Base-by-base conservation (phyloP, 2,329 filamentous ascomycete species). In the Plectosphaerella plurivora region DNA sequence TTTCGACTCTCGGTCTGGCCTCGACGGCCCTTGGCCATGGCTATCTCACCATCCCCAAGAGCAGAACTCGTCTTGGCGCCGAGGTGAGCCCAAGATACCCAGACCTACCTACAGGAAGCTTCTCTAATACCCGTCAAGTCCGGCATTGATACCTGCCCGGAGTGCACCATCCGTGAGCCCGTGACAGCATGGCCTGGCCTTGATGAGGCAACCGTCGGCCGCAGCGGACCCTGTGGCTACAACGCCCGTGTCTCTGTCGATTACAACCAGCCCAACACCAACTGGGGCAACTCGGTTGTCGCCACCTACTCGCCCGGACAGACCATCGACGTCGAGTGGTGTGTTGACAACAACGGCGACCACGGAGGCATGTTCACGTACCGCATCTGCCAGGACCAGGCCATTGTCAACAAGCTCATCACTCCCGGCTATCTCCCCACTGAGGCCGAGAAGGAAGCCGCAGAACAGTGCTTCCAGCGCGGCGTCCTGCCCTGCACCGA, bases 291-390 rank as follows among this genome's bases (percentile, higher is more conserved):
- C 10, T 50, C 63, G 0, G 63, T 70, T 0, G 73, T 79, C 0
- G 70, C 61, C 2, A 76, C 70, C 1, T 81, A 79, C 61, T 62
- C 63, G 0, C 63, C 73, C 0, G 78, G 77, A 0, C 65, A 79
- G 10, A 62, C 70, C 0, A 62, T 80, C 22, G 73, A 77, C 22
- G 77, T 81, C 0, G 66, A 78, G 60, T 81, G 78, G 78, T 81
- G 78, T 50, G 71, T 81, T 16, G 78, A 82, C 58, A 65, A 79
- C 63, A 81, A 81, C 57, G 78, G 78, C 0, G 77, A 81, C 56
- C 78, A 81, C 55, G 77, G 77, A 24, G 78, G 77, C 62, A 81
- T 81, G 77, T 81, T 79, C 63, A 71, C 63, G 57, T 81, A 79
- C 61, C 75, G 78, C 10, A 73, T 81, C 55, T 81, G 77, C 58